These are phyloP conservation scores for Adenanthera pavonina DNA, from an alignment of 306 rosid genomes.

Conservation along the genomic window DNA sequence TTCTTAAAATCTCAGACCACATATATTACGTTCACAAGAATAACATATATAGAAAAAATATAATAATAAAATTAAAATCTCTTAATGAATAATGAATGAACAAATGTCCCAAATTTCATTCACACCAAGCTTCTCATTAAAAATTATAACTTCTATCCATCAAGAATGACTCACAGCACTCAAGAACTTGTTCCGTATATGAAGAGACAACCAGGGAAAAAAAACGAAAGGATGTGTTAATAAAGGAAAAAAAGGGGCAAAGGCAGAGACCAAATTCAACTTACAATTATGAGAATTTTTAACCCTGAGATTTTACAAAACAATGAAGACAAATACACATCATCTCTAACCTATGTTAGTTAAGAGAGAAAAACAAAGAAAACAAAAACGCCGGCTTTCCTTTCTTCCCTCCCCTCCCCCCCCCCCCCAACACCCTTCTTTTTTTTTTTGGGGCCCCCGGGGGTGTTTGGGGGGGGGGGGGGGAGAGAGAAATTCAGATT, in stretches of 20 bases:
- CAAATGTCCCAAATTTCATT: background rate
- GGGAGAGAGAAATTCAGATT: constrained; percentile 41
- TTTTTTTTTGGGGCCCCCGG: no score
- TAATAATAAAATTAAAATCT: no score
- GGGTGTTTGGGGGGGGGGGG: background rate
- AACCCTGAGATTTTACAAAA: constrained; percentile 34
- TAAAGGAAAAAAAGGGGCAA: background rate
- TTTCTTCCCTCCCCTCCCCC: background rate
- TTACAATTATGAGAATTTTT: constrained; percentile 29
- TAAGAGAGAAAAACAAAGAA: background rate
- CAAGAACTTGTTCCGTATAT: background rate
- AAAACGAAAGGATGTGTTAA: background rate
- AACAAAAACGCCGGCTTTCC: background rate
- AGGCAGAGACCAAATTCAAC: constrained; percentile 18
- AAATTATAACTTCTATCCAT: background rate
- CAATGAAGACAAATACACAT: constrained; percentile 29
- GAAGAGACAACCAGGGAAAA: background rate
- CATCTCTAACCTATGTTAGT: constrained; percentile 42
- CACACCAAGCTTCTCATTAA: background rate
- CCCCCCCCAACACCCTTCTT: background rate
- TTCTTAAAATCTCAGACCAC: no score
- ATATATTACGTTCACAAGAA: no score
- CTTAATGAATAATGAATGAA: no score
- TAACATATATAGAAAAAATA: no score
- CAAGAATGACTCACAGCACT: background rate